Percentiles rank a stretch among this genome's conserved stretches.
Conservation (phyloP, 805 yeast genomes). For the Sugiyamaella chiloensis region DNA sequence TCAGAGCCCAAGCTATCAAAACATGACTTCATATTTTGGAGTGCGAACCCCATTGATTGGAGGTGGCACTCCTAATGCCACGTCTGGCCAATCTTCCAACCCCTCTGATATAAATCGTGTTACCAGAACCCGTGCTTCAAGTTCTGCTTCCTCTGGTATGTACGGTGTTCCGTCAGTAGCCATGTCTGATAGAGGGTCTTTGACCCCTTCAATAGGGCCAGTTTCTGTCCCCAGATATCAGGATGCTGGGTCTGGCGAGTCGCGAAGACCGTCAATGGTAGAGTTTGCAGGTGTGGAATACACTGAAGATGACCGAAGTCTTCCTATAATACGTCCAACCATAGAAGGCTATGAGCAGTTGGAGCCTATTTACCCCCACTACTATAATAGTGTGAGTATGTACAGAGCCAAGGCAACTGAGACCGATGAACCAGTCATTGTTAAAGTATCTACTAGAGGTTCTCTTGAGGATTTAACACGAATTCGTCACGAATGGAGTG, state of each 20-base stretch:
- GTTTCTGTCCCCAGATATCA: background rate
- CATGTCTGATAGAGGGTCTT: background rate
- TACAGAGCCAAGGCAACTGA: constrained; percentile 18
- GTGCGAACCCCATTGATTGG: background rate
- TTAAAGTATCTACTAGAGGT: constrained; percentile 22
- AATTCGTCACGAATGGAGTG: constrained; percentile 27
- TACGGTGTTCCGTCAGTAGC: background rate
- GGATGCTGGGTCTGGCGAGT: background rate
- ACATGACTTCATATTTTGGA: background rate
- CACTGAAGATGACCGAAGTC: background rate
- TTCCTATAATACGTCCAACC: constrained; percentile 12
- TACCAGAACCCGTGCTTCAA: background rate
- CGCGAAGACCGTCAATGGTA: constrained; percentile 4
- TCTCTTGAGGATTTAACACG: constrained; percentile 26
- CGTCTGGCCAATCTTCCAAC: background rate
- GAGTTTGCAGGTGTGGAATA: background rate
- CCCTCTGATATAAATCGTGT: background rate
- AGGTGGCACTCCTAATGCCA: too few species aligned
- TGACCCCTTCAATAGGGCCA: background rate
- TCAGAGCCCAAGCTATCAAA: constrained; percentile 2
- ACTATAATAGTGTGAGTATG: constrained; percentile 23
- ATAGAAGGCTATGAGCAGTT: constrained; percentile 22
- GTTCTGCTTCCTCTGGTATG: background rate
- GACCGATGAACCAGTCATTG: constrained; percentile 21
- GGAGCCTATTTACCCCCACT: constrained; percentile 22